phyloP scores from a whole-genome alignment of 2,329 filamentous ascomycete genomes.

The Penicillium sp. region DNA sequence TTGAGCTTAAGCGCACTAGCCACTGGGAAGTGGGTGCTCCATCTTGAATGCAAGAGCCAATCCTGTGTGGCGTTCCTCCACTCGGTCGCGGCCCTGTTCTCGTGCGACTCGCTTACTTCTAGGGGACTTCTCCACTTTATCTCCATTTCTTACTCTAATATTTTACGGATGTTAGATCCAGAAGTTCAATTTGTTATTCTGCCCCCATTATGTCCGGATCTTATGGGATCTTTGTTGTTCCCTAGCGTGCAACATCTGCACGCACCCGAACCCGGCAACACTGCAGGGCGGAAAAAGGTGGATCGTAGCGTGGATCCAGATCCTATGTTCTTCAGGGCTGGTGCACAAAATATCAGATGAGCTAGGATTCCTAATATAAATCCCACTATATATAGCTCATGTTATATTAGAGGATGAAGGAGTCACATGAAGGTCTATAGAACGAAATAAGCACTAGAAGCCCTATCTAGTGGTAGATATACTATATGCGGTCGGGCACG shows the following conservation, averaged over 20 bases:
- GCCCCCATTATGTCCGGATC: neutral
- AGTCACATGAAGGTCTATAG: neutral
- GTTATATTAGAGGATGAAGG: neutral
- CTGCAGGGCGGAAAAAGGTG: slow-evolving; percentile 14
- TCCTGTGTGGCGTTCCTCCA: slow-evolving; percentile 4
- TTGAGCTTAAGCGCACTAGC: slow-evolving; percentile 21
- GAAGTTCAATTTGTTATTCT: neutral
- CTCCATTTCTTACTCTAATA: neutral
- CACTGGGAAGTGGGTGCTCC: slow-evolving; percentile 5
- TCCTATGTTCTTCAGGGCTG: neutral
- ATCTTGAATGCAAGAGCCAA: slow-evolving; percentile 7
- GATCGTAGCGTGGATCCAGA: slow-evolving; percentile 6
- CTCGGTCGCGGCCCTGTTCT: slow-evolving; percentile 2
- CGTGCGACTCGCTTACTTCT: slow-evolving; percentile 7
- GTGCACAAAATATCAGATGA: neutral
- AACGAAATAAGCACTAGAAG: neutral
- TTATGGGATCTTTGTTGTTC: neutral
- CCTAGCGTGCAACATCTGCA: slow-evolving; percentile 8
- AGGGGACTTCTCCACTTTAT: slow-evolving; percentile 1
- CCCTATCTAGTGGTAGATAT: neutral
- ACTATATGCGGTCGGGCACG: neutral
- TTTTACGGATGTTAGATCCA: neutral
- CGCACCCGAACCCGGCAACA: slow-evolving; percentile 11
- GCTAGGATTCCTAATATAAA: neutral
- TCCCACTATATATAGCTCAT: neutral